Evolutionary conservation across 2,329 filamentous ascomycete genomes (phyloP).

Genomic region (Aspergillus cejpii): DNA sequence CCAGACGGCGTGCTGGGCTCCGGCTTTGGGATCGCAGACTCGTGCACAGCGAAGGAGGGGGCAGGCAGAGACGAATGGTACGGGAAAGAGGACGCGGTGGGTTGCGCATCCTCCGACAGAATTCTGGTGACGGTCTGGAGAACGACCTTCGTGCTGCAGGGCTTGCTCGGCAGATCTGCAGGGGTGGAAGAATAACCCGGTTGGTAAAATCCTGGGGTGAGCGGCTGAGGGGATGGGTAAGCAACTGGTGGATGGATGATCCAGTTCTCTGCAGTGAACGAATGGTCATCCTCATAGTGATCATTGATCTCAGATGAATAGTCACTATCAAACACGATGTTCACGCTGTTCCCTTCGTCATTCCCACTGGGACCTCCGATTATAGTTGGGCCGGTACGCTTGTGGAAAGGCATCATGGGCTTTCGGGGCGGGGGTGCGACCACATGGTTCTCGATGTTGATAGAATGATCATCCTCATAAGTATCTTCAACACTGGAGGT

Average conservation of each 20-base stretch:
- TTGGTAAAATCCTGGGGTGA: neutral
- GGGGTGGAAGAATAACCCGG: too few species aligned
- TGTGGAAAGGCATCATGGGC: neutral
- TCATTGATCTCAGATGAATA: slow-evolving; percentile 13
- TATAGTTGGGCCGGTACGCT: neutral
- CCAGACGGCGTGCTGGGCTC: neutral
- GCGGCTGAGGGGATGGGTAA: neutral
- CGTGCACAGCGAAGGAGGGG: neutral
- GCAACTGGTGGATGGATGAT: slow-evolving; percentile 9
- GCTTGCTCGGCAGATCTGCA: neutral
- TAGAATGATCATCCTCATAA: slow-evolving; percentile 7
- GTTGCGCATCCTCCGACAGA: neutral
- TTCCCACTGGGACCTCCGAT: slow-evolving; percentile 15
- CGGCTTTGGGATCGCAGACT: neutral
- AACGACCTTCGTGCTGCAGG: neutral
- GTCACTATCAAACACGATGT: slow-evolving; percentile 7
- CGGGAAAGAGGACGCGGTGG: neutral
- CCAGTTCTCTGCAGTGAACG: slow-evolving; percentile 11
- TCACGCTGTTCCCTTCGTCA: slow-evolving; percentile 12
- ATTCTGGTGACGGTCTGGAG: neutral
- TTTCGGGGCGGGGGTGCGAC: neutral
- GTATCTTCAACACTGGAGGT: neutral
- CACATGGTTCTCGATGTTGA: slow-evolving; percentile 1
- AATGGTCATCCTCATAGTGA: slow-evolving; percentile 21
- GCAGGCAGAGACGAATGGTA: neutral